Conservation (phyloP, 140 eudicot species). For the Stevia rebaudiana region DNA sequence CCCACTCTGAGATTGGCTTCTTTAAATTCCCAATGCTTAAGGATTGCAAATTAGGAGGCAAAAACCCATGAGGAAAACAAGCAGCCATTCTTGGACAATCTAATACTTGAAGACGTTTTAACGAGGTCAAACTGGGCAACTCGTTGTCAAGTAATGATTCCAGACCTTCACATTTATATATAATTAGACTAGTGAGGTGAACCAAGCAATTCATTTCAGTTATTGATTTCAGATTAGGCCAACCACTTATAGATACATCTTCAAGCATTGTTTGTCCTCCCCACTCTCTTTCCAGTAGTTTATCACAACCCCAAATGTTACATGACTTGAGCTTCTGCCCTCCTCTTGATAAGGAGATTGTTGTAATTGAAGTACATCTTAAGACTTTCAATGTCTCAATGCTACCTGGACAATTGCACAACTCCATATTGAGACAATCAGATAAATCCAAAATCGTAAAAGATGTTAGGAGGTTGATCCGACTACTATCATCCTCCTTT, state of each 20-base stretch:
- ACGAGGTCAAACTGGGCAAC: neutral
- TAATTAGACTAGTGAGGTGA: neutral
- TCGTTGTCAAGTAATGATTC: neutral
- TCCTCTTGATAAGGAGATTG: too few relatives aligned
- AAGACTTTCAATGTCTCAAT: too few relatives aligned
- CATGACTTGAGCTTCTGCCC: too few relatives aligned
- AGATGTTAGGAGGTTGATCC: conserved; percentile 6
- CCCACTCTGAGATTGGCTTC: conserved; percentile 11
- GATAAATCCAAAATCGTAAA: neutral
- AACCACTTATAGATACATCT: neutral
- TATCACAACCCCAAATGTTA: too few relatives aligned
- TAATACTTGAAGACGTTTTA: neutral
- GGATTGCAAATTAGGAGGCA: neutral
- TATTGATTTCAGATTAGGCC: neutral
- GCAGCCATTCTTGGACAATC: neutral
- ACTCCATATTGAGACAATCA: neutral
- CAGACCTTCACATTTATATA: neutral
- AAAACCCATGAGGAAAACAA: neutral
- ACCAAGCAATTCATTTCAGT: neutral
- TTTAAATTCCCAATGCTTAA: neutral
- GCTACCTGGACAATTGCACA: neutral
- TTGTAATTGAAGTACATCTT: too few relatives aligned
- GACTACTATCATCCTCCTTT: neutral
- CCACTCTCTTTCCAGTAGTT: neutral
- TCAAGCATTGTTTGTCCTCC: neutral